phyloP scores from a whole-genome alignment of 805 yeast species.

The Yarrowia sp. region DNA sequence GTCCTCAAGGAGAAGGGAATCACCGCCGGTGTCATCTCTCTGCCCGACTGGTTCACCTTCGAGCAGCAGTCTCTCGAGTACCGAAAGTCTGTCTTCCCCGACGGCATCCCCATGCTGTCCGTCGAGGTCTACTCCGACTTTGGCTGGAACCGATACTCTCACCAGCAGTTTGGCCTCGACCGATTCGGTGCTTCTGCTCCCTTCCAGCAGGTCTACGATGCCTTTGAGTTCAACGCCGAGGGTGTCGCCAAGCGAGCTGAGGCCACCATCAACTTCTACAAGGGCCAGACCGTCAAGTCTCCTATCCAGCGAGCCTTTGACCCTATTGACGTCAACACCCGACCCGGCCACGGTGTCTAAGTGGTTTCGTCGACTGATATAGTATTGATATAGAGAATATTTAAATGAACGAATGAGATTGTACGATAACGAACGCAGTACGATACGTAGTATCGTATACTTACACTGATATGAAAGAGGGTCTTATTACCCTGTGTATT shows the following conservation, averaged over 20 bases:
- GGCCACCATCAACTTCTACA: conserved; percentile 75
- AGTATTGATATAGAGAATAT: conserved; percentile 8
- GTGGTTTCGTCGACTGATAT: not conserved
- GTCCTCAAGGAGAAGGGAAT: conserved; percentile 59
- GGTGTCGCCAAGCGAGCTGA: conserved; percentile 85
- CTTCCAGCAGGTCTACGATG: conserved; percentile 74
- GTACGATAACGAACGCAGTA: too few species aligned
- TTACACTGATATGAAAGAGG: too few species aligned
- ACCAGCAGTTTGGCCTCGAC: conserved; percentile 93
- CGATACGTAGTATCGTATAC: too few species aligned
- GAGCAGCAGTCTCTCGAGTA: conserved; percentile 79
- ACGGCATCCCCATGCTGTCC: conserved; percentile 87
- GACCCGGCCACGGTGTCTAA: conserved; percentile 24
- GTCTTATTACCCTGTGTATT: too few species aligned
- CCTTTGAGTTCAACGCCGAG: conserved; percentile 87
- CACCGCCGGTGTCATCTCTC: conserved; percentile 78
- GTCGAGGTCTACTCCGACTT: conserved; percentile 88
- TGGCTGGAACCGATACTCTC: conserved; percentile 95
- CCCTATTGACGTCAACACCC: conserved; percentile 19
- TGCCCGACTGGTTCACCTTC: conserved; percentile 91
- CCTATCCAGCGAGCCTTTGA: conserved; percentile 75
- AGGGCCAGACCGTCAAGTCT: conserved; percentile 66
- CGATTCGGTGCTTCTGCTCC: conserved; percentile 97
- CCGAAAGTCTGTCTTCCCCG: conserved; percentile 84
- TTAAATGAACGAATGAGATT: not conserved